A percentile compares a stretch with the other conserved stretches of the same genome.
These are phyloP conservation scores for barrel medic (Medicago truncatula) DNA, from an alignment of 306 rosid genomes.

Conservation along the genomic window MtrunA17r5.0-ANR NC_053044.1:25919001-25919500, in stretches of 20 bases:
- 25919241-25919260: too few relatives aligned
- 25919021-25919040: neutral
- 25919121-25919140: slow-evolving; percentile 73
- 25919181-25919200: neutral
- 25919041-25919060: neutral
- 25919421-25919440: slow-evolving; percentile 79
- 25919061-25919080: neutral
- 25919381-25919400: slow-evolving; percentile 8
- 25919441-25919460: slow-evolving; percentile 90
- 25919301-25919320: neutral
- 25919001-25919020: neutral
- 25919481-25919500: slow-evolving; percentile 83
- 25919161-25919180: slow-evolving; percentile 65
- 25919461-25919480: slow-evolving; percentile 95
- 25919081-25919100: slow-evolving; percentile 76
- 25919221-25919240: too few relatives aligned
- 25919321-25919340: neutral
- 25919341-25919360: too few relatives aligned
- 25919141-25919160: slow-evolving; percentile 63
- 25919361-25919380: neutral
- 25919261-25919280: too few relatives aligned
- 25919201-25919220: slow-evolving; percentile 1
- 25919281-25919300: too few relatives aligned
- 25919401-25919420: slow-evolving; percentile 16
- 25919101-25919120: slow-evolving; percentile 87